Evolutionary conservation across 2,329 filamentous ascomycete species (phyloP), one percentile per base, ranked within the genome.

Genomic region (Huntiella decipiens): DNA sequence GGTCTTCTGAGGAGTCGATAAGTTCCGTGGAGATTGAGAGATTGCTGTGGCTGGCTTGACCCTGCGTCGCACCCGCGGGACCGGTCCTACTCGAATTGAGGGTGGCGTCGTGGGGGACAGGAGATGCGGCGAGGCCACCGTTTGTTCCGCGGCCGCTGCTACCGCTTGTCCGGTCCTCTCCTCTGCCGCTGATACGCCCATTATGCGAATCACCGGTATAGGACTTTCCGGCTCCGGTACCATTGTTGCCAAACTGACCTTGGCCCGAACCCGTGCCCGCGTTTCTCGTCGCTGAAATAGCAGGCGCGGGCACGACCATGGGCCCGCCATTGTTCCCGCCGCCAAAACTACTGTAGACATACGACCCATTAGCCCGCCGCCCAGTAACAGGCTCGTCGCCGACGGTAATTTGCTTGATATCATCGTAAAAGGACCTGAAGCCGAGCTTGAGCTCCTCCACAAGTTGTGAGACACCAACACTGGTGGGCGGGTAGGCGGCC

Each of bases 391-490:
- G 83, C 63, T 98, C 91, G 46, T 98, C 91, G 17, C 91, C 91
- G 5, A 98, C 86, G 0, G 91, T 94, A 11, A 88, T 92, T 61
- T 96, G 91, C 53, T 87, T 74, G 41, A 98, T 76, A 57, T 98
- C 91, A 59, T 96, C 91, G 50, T 94, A 77, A 61, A 98, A 98
- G 1, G 84, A 94, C 76, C 82, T 87, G 42, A 98, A 65, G 2
- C 91, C 88, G 44, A 91, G 76, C 58, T 79, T 84, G 60, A 98
- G 77, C 61, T 95, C 91, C 50, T 83, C 81, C 12, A 87, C 82
- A 61, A 94, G 79, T 60, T 91, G 83, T 57, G 86, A 86, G 49
- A 74, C 62, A 38, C 63, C 56, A 10, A 57, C 53, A 28, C 61
- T 63, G 38, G 46, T 38, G 11, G 48, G 37, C 36, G 64, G 65